Evolutionary conservation across 306 rosid genomes (phyloP).

Genomic region (Glycine tomentella): DNA sequence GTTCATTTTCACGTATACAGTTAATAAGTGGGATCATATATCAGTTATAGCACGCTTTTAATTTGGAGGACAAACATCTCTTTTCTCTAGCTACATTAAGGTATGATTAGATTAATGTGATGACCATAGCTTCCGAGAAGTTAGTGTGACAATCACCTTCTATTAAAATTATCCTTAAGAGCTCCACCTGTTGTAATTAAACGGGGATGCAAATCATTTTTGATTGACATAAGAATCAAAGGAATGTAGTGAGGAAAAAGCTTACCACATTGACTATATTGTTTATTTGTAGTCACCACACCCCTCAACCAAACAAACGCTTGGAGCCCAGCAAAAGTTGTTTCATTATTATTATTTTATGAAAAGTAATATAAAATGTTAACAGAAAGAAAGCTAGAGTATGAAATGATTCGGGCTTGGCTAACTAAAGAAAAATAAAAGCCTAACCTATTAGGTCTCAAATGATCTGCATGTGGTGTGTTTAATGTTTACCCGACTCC

Average conservation of each 20-base stretch:
- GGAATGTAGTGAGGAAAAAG: conserved; percentile 24
- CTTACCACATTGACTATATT: conserved; percentile 43
- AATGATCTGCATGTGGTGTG: too few species aligned
- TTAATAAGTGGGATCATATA: conserved; percentile 37
- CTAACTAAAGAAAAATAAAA: not conserved
- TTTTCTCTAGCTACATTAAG: conserved; percentile 24
- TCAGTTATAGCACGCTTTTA: conserved; percentile 17
- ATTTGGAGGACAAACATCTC: conserved; percentile 28
- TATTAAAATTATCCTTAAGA: conserved; percentile 44
- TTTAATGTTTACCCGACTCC: too few species aligned
- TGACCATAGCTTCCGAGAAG: conserved; percentile 39
- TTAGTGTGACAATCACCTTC: conserved; percentile 29
- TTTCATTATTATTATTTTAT: not conserved
- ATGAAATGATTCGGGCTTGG: conserved; percentile 31
- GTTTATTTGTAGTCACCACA: not conserved
- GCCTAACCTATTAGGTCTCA: not conserved
- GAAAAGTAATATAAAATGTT: not conserved
- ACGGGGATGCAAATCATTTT: conserved; percentile 21
- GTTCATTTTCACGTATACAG: conserved; percentile 39
- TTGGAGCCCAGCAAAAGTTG: not conserved
- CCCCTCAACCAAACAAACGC: too few species aligned
- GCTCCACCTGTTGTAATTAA: too few species aligned
- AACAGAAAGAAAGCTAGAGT: conserved; percentile 4
- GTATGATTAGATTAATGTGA: conserved; percentile 43
- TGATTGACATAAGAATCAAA: conserved; percentile 24